These are phyloP conservation scores for Bertia moriformis DNA, from an alignment of 2,329 filamentous ascomycete genomes.

Conservation along the genomic window DNA sequence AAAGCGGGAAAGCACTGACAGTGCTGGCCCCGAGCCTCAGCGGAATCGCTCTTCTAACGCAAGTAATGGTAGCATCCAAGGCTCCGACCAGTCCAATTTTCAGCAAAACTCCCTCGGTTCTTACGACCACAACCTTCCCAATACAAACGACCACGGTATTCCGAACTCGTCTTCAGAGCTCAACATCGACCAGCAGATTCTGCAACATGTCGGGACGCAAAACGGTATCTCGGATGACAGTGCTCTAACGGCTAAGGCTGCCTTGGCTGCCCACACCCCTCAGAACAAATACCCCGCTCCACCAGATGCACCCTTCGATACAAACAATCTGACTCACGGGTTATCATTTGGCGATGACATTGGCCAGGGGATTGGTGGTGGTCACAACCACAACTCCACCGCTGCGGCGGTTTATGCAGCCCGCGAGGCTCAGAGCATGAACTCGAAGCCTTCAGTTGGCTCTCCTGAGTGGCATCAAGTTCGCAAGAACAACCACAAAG, in stretches of 20 bases:
- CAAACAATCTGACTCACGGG: constrained; percentile 10
- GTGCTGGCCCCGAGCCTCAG: constrained; percentile 19
- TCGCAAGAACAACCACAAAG: constrained; percentile 55
- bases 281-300: constrained; percentile 25
- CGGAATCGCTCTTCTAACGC: constrained; percentile 22
- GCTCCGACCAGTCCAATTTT: constrained; percentile 16
- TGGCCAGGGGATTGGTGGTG: constrained; percentile 12
- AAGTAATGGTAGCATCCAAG: constrained; percentile 19
- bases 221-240: constrained; percentile 30
- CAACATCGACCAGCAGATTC: constrained; percentile 9
- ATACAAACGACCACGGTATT: constrained; percentile 19
- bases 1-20: constrained; percentile 22
- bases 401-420: constrained; percentile 37
- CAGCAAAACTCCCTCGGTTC: constrained; percentile 9
- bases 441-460: constrained; percentile 42
- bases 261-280: constrained; percentile 24
- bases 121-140: constrained; percentile 7
- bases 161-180: constrained; percentile 8
- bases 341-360: constrained; percentile 22
- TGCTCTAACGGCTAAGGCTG: constrained; percentile 27
- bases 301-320: constrained; percentile 19
- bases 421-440: constrained; percentile 30
- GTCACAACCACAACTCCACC: constrained; percentile 22
- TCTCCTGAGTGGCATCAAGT: constrained; percentile 55
- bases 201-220: constrained; percentile 28